Conservation (phyloP, 2,329 filamentous ascomycete genomes). For the Sclerotinia minor region DNA sequence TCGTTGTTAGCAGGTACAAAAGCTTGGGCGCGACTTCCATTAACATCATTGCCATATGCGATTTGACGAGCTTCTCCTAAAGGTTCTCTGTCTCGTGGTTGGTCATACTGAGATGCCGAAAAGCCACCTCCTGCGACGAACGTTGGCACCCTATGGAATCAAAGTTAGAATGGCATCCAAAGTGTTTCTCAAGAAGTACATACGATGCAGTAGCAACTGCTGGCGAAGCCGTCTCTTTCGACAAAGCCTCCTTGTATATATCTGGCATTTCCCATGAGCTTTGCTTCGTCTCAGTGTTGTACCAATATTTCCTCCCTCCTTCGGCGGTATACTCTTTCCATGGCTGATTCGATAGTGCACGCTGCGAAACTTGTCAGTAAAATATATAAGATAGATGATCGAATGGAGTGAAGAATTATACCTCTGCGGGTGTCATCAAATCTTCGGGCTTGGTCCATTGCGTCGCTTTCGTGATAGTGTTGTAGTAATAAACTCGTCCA, state of each 20-base stretch:
- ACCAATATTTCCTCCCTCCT: conserved; percentile 91
- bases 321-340: conserved; percentile 93
- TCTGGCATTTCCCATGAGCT: conserved; percentile 96
- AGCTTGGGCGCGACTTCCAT: conserved; percentile 51
- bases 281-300: conserved; percentile 86
- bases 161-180: conserved; percentile 25
- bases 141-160: conserved; percentile 40
- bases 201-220: conserved; percentile 48
- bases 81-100: conserved; percentile 44
- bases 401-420: conserved; percentile 44
- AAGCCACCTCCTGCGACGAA: conserved; percentile 48
- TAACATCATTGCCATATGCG: conserved; percentile 55
- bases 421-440: conserved; percentile 80
- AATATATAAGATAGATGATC: conserved; percentile 29
- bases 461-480: conserved; percentile 79
- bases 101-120: conserved; percentile 39
- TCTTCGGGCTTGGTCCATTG: conserved; percentile 95
- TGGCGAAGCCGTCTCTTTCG: conserved; percentile 51
- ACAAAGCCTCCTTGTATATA: conserved; percentile 72
- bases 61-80: conserved; percentile 59
- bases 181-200: conserved; percentile 34
- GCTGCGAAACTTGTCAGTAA: conserved; percentile 50
- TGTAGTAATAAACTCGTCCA: conserved; percentile 89
- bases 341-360: conserved; percentile 75
- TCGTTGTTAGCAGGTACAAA: conserved; percentile 67